Percentiles rank a stretch among this genome's conserved stretches.
Conservation (phyloP, 164 flowering plant species). For the Liquidambar formosana region DNA sequence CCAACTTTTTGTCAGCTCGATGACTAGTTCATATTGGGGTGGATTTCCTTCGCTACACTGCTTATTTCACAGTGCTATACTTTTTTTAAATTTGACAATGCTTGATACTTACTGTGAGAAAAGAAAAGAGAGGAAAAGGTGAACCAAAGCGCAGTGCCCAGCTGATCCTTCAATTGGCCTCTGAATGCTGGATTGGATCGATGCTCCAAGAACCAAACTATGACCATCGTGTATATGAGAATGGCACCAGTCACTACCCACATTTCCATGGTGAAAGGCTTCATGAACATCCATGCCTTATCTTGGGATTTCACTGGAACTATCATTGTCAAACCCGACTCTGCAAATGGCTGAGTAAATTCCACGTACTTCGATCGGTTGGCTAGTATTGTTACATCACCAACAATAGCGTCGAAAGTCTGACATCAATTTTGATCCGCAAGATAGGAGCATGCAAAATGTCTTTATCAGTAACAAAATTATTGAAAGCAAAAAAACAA, state of each 20-base stretch:
- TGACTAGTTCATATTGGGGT: too few relatives aligned
- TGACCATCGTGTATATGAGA: conserved; percentile 39
- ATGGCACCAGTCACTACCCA: conserved; percentile 41
- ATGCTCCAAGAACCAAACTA: conserved; percentile 55
- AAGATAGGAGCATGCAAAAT: conserved; percentile 2
- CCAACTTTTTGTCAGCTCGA: too few relatives aligned
- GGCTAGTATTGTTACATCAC: conserved; percentile 50
- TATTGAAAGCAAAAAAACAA: background rate
- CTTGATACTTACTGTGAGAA: conserved; percentile 57
- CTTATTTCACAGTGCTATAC: background rate
- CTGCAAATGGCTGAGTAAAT: conserved; percentile 50
- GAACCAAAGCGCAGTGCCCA: conserved; percentile 54
- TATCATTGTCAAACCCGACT: conserved; percentile 47
- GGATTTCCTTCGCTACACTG: background rate
- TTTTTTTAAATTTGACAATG: background rate
- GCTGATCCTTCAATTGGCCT: conserved; percentile 44
- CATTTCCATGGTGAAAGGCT: conserved; percentile 53
- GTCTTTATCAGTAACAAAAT: background rate
- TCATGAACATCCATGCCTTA: conserved; percentile 39
- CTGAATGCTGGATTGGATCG: conserved; percentile 40
- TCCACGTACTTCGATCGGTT: conserved; percentile 40
- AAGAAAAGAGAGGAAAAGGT: conserved; percentile 57
- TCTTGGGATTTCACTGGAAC: conserved; percentile 30
- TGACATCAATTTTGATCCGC: conserved; percentile 18
- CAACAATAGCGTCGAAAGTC: conserved; percentile 46